Evolutionary conservation across 768 basidiomycete species (phyloP), one percentile per base, ranked within the genome.

Genomic region (Saitozyma podzolica): DNA sequence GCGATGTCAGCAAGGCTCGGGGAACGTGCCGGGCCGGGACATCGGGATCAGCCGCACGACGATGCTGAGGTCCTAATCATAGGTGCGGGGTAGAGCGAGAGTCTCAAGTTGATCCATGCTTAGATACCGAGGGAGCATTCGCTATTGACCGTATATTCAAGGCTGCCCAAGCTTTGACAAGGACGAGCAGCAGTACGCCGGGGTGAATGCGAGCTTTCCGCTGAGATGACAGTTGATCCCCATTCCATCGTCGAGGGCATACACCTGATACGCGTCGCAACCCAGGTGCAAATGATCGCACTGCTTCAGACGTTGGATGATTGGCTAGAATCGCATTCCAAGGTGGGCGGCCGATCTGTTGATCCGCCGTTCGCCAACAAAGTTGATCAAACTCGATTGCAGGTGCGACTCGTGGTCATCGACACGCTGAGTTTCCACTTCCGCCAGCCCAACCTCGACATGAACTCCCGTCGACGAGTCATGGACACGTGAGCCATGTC

Each of bases 341-440:
- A 68, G 54, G 77, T 76, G 37, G 51, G 67, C 51, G 56, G 9
- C 19, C 48, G 3, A 19, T 60, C 17, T 0, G 42, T 41, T 6
- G 39, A 40, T 56, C 19, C 20, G 41, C 39, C 13, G 29, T 29
- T 29, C 29, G 29, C 29, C 29, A 5, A 5, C 5, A 29, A 29
- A 29, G 29, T 29, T 29, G 43, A 42, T 50, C 6, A 54, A 14
- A n/a, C n/a, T 19, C 50, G 42, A 48, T 52, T 50, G 49, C 20
- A 64, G 65, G 69, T 74, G 14, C 67, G 70, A 54, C 69, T 79
- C n/a, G 61, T 79, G 3, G 58, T 76, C 17, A 70, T 79, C 43
- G 78, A 79, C 57, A 76, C 73, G 1, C 57, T 79, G 40, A 77
- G 76, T 40, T 77, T 52, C 60, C 77, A 78, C 56, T 75, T 79